Base-by-base conservation (phyloP, 106 monocot genomes). In the Allium sativum region DNA sequence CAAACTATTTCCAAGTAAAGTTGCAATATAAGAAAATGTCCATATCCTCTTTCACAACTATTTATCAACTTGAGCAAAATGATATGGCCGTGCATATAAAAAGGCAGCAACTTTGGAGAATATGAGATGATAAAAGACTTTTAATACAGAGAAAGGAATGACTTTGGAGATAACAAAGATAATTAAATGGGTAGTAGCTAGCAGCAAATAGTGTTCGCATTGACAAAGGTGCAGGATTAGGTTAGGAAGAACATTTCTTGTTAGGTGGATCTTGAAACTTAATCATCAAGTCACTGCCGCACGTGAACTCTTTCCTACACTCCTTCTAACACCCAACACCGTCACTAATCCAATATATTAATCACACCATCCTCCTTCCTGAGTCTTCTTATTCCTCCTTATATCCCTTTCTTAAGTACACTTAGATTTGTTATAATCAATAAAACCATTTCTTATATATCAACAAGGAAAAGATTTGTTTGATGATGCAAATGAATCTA, bases 261-360 rank as follows among this genome's bases (percentile, higher is more conserved):
- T 56, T 56, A 56, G 56, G 56, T 21, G 31, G 21, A 56, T 22
- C 18, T 56, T 21, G 56, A 56, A 56, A 56, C 6, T 21, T 20
- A 56, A 21, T 50, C 48, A 50, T 15, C 11, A 50, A 50, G 48
- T 50, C 48, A 50, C 48, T 21, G 7, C 56, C 21, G 21, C 53
- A 56, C 56, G 56, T 56, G 56, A 56, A 8, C 56, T 56, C 18
- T 21, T 56, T 8, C 21, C 56, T 21, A 21, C 7, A 0, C 18
- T 4, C 13, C 20, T 9, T 31, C 1, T 21, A 22, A 56, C 56
- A 56, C 18, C 21, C 9, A 21, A 56, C 56, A 56, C 2, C 56
- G 3, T 56, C 9, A 31, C 56, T 8, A 22, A 21, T 8, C 22
- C 20, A 56, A 56, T 21, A 12, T 1, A 10, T 1, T 3, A 0